Conservation (phyloP, 2,329 filamentous ascomycete species). For the Aspergillus oerlinghausenensis region DNA sequence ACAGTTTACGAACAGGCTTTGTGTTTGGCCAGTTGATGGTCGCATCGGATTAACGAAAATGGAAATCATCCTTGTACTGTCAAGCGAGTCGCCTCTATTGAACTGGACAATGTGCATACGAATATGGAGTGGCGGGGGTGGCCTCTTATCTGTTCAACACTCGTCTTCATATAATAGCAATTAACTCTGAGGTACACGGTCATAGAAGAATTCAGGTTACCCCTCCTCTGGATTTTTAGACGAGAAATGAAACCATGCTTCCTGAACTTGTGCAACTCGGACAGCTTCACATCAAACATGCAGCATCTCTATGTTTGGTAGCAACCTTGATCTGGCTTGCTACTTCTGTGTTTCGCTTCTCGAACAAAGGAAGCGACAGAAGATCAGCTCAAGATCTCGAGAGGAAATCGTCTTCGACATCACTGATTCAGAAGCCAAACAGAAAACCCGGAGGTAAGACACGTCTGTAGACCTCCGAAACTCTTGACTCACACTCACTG, state of each 20-base stretch:
- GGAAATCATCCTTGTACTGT: conserved; percentile 11
- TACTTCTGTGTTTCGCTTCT: conserved; percentile 21
- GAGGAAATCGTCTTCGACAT: conserved; percentile 31
- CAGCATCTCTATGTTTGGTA: conserved; percentile 28
- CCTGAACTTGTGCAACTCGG: background rate
- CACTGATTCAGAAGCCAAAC: conserved; percentile 30
- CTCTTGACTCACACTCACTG: background rate
- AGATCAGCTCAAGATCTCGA: conserved; percentile 42
- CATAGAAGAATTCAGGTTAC: background rate
- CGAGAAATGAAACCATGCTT: background rate
- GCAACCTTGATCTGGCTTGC: conserved; percentile 29
- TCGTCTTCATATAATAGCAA: background rate
- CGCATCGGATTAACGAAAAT: conserved; percentile 28
- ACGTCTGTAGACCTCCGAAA: background rate
- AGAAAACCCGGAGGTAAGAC: conserved; percentile 46
- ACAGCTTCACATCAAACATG: conserved; percentile 15
- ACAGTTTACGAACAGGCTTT: background rate
- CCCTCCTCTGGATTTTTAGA: background rate
- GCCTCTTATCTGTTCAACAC: background rate
- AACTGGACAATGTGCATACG: background rate
- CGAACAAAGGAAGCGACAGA: conserved; percentile 17
- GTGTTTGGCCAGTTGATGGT: background rate
- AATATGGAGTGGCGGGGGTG: background rate
- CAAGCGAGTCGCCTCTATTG: background rate
- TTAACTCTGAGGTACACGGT: background rate